Evolutionary conservation across 1,284 basidiomycete genomes (phyloP).

Genomic region (Sporisorium scitamineum): DNA sequence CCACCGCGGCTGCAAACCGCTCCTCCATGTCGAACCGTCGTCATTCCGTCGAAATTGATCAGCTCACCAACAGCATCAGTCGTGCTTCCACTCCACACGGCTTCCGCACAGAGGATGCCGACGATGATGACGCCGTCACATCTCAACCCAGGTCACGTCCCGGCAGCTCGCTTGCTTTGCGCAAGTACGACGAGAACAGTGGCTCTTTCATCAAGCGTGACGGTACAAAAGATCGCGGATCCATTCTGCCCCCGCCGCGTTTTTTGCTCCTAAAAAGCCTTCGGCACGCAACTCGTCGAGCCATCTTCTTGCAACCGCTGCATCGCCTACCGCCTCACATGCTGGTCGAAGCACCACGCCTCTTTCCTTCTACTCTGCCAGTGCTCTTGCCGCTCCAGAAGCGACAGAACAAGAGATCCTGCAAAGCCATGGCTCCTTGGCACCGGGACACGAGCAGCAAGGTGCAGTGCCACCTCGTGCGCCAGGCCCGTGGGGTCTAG

Average conservation of each 20-base stretch:
- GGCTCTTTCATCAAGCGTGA: slow-evolving; percentile 41
- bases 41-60: slow-evolving; percentile 35
- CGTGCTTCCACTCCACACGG: slow-evolving; percentile 39
- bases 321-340: not conserved
- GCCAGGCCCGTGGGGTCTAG: slow-evolving; percentile 30
- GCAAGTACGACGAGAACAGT: slow-evolving; percentile 23
- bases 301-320: slow-evolving; percentile 17
- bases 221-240: slow-evolving; percentile 22
- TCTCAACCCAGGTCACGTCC: slow-evolving; percentile 15
- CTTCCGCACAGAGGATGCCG: slow-evolving; percentile 23
- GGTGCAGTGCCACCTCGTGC: not conserved
- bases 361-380: slow-evolving; percentile 26
- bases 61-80: slow-evolving; percentile 27
- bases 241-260: slow-evolving; percentile 58
- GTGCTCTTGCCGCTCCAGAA: not conserved
- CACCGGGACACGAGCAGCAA: slow-evolving; percentile 7
- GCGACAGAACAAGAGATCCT: slow-evolving; percentile 15
- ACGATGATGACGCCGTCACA: slow-evolving; percentile 9
- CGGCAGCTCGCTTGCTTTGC: slow-evolving; percentile 23
- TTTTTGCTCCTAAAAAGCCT: slow-evolving; percentile 55
- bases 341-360: slow-evolving; percentile 29
- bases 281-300: slow-evolving; percentile 28
- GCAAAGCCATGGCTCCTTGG: slow-evolving; percentile 3
- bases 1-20: slow-evolving; percentile 33
- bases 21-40: slow-evolving; percentile 23